Evolutionary conservation across 352 stramenopile genomes (phyloP), one percentile per base, ranked within the genome.

Genomic region (Globisporangium cystogenes): DNA sequence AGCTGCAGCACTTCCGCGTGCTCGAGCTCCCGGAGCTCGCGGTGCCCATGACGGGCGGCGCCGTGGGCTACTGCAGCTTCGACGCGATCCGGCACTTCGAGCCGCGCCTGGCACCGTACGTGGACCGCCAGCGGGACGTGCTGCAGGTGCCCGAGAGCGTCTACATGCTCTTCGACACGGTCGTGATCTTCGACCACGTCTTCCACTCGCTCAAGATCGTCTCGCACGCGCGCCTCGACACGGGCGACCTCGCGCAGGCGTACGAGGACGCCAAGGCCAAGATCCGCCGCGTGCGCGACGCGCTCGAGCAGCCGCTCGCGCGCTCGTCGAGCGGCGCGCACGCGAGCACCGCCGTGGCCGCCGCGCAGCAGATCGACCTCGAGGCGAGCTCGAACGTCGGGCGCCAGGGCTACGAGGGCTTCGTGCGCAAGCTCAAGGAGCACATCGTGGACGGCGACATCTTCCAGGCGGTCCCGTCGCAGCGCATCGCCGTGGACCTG

Each of bases 151-250:
- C 86, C 16, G 86, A 96, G 67, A 93, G 82, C 59, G 87, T 93
- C 60, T 96, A 93, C 65, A 96, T 96, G 86, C 82, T 96, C 57
- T 93, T 93, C 42, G 78, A 95, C 67, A 94, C 84, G 51, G 72
- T 94, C 40, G 78, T 96, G 41, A 83, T 95, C 31, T 96, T 96
- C 59, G 86, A 96, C 64, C 86, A 95, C 67, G 84, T 93, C 10
- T 92, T 92, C 62, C 84, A 96, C 67, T 90, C 86, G 66, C 71
- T 96, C 62, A 93, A 93, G 72, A 81, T 96, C 48, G 81, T 95
- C 21, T 93, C 81, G 36, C 86, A 96, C 54, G 82, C 72, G 53
- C 76, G 74, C 46, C 58, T 93, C 33, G 77, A 91, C 64, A 88
- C 77, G 20, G 65, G 48, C 16, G 67, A 93, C 56, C 65, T 94